Conservation (phyloP, 1,139 yeast genomes). For the Yamadazyma friedrichii region DNA sequence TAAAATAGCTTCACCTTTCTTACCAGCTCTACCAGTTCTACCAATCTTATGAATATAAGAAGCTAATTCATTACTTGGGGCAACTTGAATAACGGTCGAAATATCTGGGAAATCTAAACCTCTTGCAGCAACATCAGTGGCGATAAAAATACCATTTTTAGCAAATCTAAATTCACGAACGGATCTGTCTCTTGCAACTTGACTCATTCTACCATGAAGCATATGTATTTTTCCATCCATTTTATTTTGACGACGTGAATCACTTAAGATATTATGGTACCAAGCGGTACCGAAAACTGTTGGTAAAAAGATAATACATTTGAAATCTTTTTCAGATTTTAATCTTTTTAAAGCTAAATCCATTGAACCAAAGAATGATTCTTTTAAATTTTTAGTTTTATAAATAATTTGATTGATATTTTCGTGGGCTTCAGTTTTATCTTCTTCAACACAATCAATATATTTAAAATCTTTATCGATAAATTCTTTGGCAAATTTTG, state of each 20-base stretch:
- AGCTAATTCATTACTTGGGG: conserved; percentile 70
- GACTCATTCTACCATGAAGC: conserved; percentile 72
- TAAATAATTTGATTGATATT: conserved; percentile 69
- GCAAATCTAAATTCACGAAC: conserved; percentile 54
- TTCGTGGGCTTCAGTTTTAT: conserved; percentile 79
- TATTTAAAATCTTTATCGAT: conserved; percentile 64
- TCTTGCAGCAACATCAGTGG: conserved; percentile 95
- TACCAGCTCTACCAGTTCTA: conserved; percentile 94
- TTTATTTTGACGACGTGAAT: conserved; percentile 8
- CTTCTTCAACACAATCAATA: conserved; percentile 73
- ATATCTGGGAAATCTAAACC: conserved; percentile 94
- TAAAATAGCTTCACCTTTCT: conserved; percentile 63
- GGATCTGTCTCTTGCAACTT: conserved; percentile 58
- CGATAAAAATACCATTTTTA: conserved; percentile 59
- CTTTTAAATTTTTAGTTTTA: conserved; percentile 45
- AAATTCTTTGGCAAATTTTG: conserved; percentile 60
- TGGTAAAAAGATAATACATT: conserved; percentile 81
- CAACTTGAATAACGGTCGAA: conserved; percentile 75
- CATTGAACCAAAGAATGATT: conserved; percentile 53
- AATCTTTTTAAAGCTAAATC: conserved; percentile 30
- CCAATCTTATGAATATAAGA: conserved; percentile 93
- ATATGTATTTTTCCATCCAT: conserved; percentile 19
- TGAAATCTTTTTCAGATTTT: conserved; percentile 38
- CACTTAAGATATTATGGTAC: conserved; percentile 19
- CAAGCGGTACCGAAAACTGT: conserved; percentile 69